Evolutionary conservation across 1,284 basidiomycete species (phyloP).

Genomic region (Ceratobasidium sp.): DNA sequence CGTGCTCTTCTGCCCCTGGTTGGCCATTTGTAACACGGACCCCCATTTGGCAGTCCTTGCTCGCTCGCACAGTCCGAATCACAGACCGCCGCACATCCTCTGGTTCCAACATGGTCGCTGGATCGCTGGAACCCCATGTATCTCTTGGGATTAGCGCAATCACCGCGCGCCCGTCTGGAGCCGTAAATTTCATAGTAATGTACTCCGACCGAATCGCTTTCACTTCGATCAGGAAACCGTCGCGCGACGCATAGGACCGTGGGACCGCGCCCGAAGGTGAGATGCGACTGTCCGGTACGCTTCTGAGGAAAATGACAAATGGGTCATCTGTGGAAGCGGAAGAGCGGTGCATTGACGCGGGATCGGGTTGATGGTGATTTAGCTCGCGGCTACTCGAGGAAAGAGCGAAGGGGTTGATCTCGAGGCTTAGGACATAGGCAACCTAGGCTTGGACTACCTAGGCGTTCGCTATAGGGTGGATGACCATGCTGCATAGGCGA

Average conservation of each 20-base stretch:
- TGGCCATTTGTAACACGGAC: conserved; percentile 26
- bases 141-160: conserved; percentile 41
- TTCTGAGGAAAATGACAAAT: conserved; percentile 23
- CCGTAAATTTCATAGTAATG: conserved; percentile 33
- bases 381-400: conserved; percentile 22
- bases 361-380: conserved; percentile 19
- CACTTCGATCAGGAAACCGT: conserved; percentile 37
- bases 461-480: conserved; percentile 11
- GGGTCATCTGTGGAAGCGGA: conserved; percentile 28
- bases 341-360: conserved; percentile 15
- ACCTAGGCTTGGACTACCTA: conserved; percentile 27
- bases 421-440: conserved; percentile 34
- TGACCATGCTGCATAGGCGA: conserved; percentile 20
- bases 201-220: conserved; percentile 34
- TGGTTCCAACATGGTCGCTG: conserved; percentile 10
- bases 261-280: conserved; percentile 22
- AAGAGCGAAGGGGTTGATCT: conserved; percentile 5
- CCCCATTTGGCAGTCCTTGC: conserved; percentile 36
- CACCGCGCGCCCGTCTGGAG: conserved; percentile 21
- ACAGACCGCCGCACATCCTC: conserved; percentile 36
- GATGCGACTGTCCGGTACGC: conserved; percentile 20
- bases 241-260: conserved; percentile 35
- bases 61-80: conserved; percentile 25
- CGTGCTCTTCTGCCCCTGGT: conserved; percentile 3
- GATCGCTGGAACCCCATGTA: conserved; percentile 27